Conservation (phyloP, 1,284 basidiomycete genomes). For the Ustilago lituana region DNA sequence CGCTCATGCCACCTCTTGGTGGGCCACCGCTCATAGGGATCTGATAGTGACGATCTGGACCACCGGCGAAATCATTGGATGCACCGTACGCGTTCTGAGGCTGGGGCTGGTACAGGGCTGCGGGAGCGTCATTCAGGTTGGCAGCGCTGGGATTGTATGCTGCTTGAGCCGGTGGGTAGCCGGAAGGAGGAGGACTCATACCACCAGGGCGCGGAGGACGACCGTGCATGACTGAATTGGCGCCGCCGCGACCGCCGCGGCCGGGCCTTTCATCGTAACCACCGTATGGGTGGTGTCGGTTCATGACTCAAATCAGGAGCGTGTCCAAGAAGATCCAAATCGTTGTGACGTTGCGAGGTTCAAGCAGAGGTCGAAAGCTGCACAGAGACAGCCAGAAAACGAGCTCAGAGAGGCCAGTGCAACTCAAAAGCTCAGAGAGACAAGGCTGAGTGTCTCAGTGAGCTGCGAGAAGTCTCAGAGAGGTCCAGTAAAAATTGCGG, state of each 20-base stretch:
- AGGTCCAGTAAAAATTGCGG: conserved; percentile 1
- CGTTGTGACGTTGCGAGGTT: conserved; percentile 10
- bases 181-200: conserved; percentile 35
- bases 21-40: conserved; percentile 31
- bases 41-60: conserved; percentile 34
- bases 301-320: conserved; percentile 71
- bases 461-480: conserved; percentile 20
- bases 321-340: conserved; percentile 1
- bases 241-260: conserved; percentile 48
- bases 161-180: conserved; percentile 18
- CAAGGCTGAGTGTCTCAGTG: conserved; percentile 16
- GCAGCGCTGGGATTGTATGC: conserved; percentile 31
- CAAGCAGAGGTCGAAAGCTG: conserved; percentile 3
- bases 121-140: conserved; percentile 15
- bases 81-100: conserved; percentile 26
- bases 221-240: conserved; percentile 21
- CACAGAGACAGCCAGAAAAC: neutral
- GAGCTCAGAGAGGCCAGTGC: conserved; percentile 23
- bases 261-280: conserved; percentile 73
- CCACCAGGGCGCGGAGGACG: conserved; percentile 25
- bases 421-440: conserved; percentile 32
- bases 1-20: conserved; percentile 34
- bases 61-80: conserved; percentile 32
- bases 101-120: conserved; percentile 17
- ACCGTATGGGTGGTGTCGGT: conserved; percentile 85